Base-by-base conservation (phyloP, 78 protist genomes). In the Parvularia atlantis region DNA sequence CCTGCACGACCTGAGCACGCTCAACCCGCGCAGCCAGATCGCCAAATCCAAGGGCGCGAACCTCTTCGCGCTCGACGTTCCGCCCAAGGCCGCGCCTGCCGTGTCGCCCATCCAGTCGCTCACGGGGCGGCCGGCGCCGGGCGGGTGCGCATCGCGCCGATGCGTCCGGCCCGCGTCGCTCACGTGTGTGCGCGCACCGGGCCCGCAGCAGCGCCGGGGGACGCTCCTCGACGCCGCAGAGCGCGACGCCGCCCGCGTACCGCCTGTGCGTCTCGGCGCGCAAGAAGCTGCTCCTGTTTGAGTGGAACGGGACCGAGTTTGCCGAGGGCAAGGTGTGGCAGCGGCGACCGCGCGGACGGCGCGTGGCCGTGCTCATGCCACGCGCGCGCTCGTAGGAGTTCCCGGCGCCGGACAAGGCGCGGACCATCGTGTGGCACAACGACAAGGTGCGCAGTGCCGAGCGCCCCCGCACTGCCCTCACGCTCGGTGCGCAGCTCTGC, bases 301-400 rank as follows among this genome's bases (percentile, higher is more conserved):
- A 13, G 17, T 63, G 69, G 69, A 14, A 24, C 10, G 53, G 39
- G n/a, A 31, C 19, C 53, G 31, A 24, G 11, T 63, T 63, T 24
- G 50, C n/a, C 22, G 69, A 63, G 24, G 48, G 35, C 35, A 63
- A 41, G 53, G 66, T 60, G n/a, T 36, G 66, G 17, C 44, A 31
- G 60, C 60, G 14, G 13, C 11, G 20, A 54, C 6, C 60, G 40
- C 66, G 10, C 13, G 36, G 26, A 35, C 26, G 16, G 66, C n/a
- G n/a, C n/a, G n/a, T 33, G 30, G 1, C 17, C 2, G 26, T 22
- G 4, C 9, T 17, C 44, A 35, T 7, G 3, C 40, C 44, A 1
- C 20, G 4, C 22, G 7, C 26, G 44, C 44, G 2, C 17, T 60
- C 10, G 31, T 44, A 60, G 66, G 69, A 43, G 35, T 16, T 41